These are phyloP conservation scores for Penicillium freii DNA, from an alignment of 2,329 filamentous ascomycete genomes.

Conservation along the genomic window DNA sequence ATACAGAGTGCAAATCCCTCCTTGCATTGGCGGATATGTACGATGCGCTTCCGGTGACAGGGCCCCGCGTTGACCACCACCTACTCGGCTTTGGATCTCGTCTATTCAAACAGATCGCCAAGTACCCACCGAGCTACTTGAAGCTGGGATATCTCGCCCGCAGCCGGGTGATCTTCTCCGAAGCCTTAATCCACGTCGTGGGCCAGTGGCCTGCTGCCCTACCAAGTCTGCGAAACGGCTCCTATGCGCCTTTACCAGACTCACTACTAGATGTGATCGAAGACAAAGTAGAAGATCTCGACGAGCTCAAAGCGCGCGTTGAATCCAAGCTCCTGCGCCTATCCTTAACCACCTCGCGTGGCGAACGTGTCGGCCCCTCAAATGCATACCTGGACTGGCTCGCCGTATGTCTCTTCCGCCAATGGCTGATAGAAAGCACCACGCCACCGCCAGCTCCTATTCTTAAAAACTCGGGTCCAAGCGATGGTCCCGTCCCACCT, in stretches of 20 bases:
- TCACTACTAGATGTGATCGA: constrained; percentile 83
- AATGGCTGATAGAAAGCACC: constrained; percentile 91
- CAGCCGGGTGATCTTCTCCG: constrained; percentile 77
- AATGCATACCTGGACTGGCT: constrained; percentile 89
- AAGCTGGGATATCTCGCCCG: constrained; percentile 83
- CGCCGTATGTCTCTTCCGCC: constrained; percentile 79
- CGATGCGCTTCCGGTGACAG: constrained; percentile 82
- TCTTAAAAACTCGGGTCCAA: constrained; percentile 33
- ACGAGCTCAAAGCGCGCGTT: constrained; percentile 74
- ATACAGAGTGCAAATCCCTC: constrained; percentile 89
- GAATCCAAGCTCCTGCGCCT: constrained; percentile 81
- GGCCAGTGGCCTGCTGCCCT: constrained; percentile 87
- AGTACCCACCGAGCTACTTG: constrained; percentile 89
- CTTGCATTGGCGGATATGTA: constrained; percentile 91
- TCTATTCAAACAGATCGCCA: constrained; percentile 93
- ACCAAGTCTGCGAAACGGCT: constrained; percentile 64
- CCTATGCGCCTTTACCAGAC: constrained; percentile 61
- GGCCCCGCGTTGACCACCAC: constrained; percentile 88
- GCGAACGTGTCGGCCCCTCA: constrained; percentile 76
- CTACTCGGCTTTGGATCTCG: constrained; percentile 85
- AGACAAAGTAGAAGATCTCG: constrained; percentile 89
- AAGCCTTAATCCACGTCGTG: constrained; percentile 89
- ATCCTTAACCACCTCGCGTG: constrained; percentile 71
- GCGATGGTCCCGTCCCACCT: constrained; percentile 8
- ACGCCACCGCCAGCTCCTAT: constrained; percentile 63